Base-by-base conservation (phyloP, 345 rosid species). In the Physaria fendleri region DNA sequence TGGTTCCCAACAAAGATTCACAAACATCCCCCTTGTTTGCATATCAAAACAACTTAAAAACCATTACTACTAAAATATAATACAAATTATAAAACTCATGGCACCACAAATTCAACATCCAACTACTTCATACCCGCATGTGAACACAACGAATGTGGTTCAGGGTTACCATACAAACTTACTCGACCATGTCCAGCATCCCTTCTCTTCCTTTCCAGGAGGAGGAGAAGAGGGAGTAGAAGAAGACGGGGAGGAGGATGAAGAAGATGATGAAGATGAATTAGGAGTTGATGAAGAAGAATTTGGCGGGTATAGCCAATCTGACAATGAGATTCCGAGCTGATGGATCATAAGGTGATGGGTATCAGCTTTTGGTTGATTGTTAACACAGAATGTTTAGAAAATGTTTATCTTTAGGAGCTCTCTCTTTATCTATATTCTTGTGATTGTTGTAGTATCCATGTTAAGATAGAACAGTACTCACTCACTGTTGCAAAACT, bases 261-360 rank as follows among this genome's bases (percentile, higher is more conserved):
- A 62, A 30, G n/a, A n/a, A n/a, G 64, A 42, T 32, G 74, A 62
- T 8, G 74, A 55, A 1, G 46, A 55, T 9, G 74, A 56, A 16
- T 37, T 61, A 69, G 74, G 54, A 45, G 69, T 38, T 21, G 74
- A 69, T 6, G 69, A 56, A 0, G 74, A 62, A 22, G 74, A 62
- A 0, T 55, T 46, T 4, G 69, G 74, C 54, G 74, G 58, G 1
- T 63, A 62, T 70, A 70, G 69, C 69, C 69, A 70, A 49, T 70
- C 74, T 33, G 74, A 70, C 54, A 41, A 63, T 6, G 74, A 70
- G 68, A 48, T 70, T 32, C 69, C 35, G 11, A 70, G 74, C 64
- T 63, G 69, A 70, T 62, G 47, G n/a, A 40, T 47, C 41, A 12
- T 68, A 60, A 48, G 55, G 15, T 43, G 47, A 51, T 52, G 56